Evolutionary conservation across 1,284 basidiomycete species (phyloP), one percentile per base, ranked within the genome.

Genomic region (Melanopsichium pennsylvanicum): DNA sequence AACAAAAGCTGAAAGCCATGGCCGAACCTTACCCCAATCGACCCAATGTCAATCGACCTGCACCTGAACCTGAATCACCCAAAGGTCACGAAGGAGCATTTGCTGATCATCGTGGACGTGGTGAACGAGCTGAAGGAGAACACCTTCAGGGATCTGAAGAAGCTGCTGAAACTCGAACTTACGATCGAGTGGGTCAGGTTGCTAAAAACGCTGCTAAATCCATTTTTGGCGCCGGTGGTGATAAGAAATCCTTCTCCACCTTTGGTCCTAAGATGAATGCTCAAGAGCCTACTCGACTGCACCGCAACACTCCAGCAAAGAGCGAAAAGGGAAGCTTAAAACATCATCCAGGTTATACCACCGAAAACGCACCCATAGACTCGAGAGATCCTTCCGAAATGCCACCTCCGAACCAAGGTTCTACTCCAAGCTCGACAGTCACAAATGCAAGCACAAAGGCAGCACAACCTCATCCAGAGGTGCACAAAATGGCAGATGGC

Each of bases 401-500:
- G 63, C 72, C 70, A 12, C 21, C 50, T 21, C 59, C 67, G 0
- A 16, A 45, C 7, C 43, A 57, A 31, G 29, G 31, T 21, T 35
- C 57, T 13, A 44, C 11, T 12, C 60, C 60, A 11, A 51, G 37
- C 8, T 57, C 56, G 11, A 37, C 39, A 0, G 37, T 44, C 3
- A 21, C 10, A 10, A 70, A 70, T 23, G 67, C 67, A 5, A 59
- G 55, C 48, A 67, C 72, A 1, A 52, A 64, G 27, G 42, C 63
- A 5, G 42, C 43, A 11, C 34, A 23, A 5, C 52, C 59, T 3
- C 71, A 73, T 42, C 62, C 57, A 5, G 60, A 51, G 6, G 54
- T 71, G 0, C 36, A 66, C 25, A 47, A 34, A 12, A 73, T 75
- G 68, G 73, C 73, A n/a, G 47, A 59, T 9, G 73, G 68, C 16